These are phyloP conservation scores for Neoscytalidium dimidiatum DNA, from an alignment of 2,329 filamentous ascomycete genomes.

Conservation along the genomic window DNA sequence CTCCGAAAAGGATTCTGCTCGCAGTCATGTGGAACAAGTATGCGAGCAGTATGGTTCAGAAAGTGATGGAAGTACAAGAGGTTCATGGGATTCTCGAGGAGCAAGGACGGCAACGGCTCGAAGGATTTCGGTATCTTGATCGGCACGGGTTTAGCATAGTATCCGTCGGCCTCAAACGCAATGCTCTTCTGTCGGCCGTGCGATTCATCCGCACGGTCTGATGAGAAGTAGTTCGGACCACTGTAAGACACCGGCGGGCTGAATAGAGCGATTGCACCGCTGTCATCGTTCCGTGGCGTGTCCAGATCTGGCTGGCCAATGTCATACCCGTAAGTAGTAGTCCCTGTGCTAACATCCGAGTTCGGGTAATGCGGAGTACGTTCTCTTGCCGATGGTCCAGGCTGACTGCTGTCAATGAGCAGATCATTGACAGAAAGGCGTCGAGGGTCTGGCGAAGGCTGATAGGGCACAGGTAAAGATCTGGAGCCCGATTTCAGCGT, in stretches of 20 bases:
- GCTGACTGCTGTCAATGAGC: conserved; percentile 36
- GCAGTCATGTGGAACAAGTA: conserved; percentile 64
- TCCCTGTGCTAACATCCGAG: conserved; percentile 11
- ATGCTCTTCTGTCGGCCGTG: conserved; percentile 48
- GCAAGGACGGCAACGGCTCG: conserved; percentile 56
- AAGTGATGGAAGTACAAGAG: conserved; percentile 74
- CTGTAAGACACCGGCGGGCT: conserved; percentile 34
- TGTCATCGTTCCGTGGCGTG: conserved; percentile 70
- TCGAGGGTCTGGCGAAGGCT: conserved; percentile 47
- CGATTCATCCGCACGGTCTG: conserved; percentile 33
- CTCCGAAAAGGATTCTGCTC: conserved; percentile 61
- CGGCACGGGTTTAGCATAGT: conserved; percentile 69
- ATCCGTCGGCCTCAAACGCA: conserved; percentile 62
- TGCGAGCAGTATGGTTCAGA: conserved; percentile 76
- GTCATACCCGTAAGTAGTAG: conserved; percentile 67
- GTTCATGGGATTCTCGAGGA: conserved; percentile 77
- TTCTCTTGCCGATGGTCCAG: conserved; percentile 26
- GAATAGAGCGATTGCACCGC: conserved; percentile 58
- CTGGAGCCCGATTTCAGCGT: conserved; percentile 25
- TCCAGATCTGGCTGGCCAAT: conserved; percentile 70
- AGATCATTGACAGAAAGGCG: conserved; percentile 67
- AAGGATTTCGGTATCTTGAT: conserved; percentile 63
- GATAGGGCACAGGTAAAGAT: conserved; percentile 28
- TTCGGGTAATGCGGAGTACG: conserved; percentile 11
- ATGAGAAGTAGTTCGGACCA: conserved; percentile 21